These are phyloP conservation scores for Starmerella bombi DNA, from an alignment of 805 yeast species.

Conservation along the genomic window DNA sequence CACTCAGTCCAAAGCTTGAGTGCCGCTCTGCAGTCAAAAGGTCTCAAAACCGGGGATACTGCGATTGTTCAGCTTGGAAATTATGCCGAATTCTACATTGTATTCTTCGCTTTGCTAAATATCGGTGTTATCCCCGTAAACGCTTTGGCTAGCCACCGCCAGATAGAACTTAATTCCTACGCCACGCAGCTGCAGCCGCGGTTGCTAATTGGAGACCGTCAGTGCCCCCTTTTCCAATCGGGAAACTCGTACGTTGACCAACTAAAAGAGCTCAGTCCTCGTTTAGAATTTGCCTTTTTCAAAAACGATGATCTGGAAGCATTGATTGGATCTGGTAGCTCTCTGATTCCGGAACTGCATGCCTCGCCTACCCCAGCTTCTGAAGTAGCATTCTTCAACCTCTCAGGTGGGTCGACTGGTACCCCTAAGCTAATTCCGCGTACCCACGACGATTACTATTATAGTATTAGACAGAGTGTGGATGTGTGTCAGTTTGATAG, in stretches of 20 bases:
- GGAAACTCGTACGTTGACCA: slow-evolving; percentile 5
- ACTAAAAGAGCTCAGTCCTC: slow-evolving; percentile 1
- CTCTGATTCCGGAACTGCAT: neutral
- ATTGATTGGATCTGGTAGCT: neutral
- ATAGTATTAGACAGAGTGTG: slow-evolving; percentile 12
- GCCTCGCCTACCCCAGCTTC: slow-evolving; percentile 5
- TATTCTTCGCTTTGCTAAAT: slow-evolving; percentile 9
- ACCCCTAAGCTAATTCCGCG: slow-evolving; percentile 16
- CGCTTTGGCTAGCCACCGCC: slow-evolving; percentile 14
- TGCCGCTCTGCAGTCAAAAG: slow-evolving; percentile 1
- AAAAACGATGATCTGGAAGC: neutral
- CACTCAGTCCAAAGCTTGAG: slow-evolving; percentile 1
- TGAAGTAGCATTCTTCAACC: slow-evolving; percentile 15
- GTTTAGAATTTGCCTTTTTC: slow-evolving; percentile 1
- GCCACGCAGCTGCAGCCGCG: slow-evolving; percentile 10
- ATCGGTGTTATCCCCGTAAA: slow-evolving; percentile 13
- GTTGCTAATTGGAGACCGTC: slow-evolving; percentile 12
- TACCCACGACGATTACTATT: slow-evolving; percentile 15
- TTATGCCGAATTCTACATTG: slow-evolving; percentile 10
- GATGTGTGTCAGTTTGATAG: slow-evolving; percentile 8
- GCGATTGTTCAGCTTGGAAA: slow-evolving; percentile 15
- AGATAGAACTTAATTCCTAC: slow-evolving; percentile 11
- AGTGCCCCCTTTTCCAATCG: slow-evolving; percentile 7
- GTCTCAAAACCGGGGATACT: slow-evolving; percentile 8
- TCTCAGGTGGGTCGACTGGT: slow-evolving; percentile 14